These are phyloP conservation scores for Acer campestre DNA, from an alignment of 345 rosid genomes.

Conservation along the genomic window DNA sequence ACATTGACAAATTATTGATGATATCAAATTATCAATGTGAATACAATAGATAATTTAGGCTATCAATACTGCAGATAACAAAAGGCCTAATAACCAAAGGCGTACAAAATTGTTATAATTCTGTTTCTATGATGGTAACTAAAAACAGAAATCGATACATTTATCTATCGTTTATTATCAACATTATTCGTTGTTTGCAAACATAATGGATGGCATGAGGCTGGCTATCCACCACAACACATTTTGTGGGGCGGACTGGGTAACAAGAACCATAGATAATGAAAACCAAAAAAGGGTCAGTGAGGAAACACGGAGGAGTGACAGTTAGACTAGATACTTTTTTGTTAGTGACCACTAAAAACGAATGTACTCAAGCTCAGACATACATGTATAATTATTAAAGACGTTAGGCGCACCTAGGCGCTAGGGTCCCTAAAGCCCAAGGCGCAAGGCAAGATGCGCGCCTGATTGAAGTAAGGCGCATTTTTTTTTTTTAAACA, in stretches of 20 bases:
- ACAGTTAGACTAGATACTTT: not conserved
- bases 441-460: too few species aligned
- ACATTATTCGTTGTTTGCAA: not conserved
- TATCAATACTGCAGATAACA: too few species aligned
- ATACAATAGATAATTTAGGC: not conserved
- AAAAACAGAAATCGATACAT: not conserved
- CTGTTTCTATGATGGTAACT: not conserved
- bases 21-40: not conserved
- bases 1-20: not conserved
- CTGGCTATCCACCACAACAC: too few species aligned
- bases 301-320: not conserved
- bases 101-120: not conserved
- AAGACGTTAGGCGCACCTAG: too few species aligned
- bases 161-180: not conserved
- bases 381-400: too few species aligned
- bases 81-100: too few species aligned
- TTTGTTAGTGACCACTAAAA: constrained; percentile 4
- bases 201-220: not conserved
- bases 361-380: constrained; percentile 50
- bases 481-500: too few species aligned
- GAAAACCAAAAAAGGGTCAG: not conserved
- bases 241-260: not conserved
- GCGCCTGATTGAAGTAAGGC: too few species aligned
- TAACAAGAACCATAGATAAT: not conserved
- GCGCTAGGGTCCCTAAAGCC: too few species aligned